Percentiles rank a stretch among this genome's conserved stretches.
Conservation (phyloP, 176 grass and related monocot genomes). For the Triticum timopheevii region DNA sequence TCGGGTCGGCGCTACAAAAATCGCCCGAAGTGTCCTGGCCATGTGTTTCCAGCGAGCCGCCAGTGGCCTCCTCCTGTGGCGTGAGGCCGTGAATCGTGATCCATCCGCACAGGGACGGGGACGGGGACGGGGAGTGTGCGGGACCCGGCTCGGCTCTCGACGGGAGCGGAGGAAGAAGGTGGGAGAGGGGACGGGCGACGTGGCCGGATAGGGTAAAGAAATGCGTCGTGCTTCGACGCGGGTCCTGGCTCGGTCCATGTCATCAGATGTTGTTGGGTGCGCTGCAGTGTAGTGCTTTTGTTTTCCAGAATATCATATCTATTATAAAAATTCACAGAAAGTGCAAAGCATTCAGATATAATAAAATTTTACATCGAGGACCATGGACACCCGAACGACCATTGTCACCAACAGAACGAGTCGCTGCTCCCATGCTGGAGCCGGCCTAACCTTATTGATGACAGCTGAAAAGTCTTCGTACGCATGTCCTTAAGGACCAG, state of each 20-base stretch:
- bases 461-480: too few relatives aligned
- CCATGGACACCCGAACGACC: too few relatives aligned
- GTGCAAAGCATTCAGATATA: too few relatives aligned
- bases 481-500: too few relatives aligned
- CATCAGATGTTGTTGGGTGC: not conserved
- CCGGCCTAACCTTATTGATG: too few relatives aligned
- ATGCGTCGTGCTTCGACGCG: not conserved
- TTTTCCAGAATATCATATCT: too few relatives aligned
- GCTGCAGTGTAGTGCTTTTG: too few relatives aligned
- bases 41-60: not conserved
- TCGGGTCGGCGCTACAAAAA: slow-evolving; percentile 1
- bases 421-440: too few relatives aligned
- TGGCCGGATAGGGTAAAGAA: not conserved
- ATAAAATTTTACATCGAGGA: too few relatives aligned
- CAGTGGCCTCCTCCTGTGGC: not conserved
- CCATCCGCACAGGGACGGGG: not conserved
- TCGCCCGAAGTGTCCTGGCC: slow-evolving; percentile 28
- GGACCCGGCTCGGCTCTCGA: not conserved
- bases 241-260: not conserved
- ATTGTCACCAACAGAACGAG: too few relatives aligned
- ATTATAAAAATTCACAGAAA: too few relatives aligned
- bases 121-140: not conserved
- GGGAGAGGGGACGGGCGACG: not conserved
- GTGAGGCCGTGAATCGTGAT: not conserved
- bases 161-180: too few relatives aligned